Percentiles rank a stretch among this genome's conserved stretches.
These are phyloP conservation scores for Backusella macrospora DNA, from an alignment of 192 early-diverging fungal genomes.

Conservation along the genomic window DNA sequence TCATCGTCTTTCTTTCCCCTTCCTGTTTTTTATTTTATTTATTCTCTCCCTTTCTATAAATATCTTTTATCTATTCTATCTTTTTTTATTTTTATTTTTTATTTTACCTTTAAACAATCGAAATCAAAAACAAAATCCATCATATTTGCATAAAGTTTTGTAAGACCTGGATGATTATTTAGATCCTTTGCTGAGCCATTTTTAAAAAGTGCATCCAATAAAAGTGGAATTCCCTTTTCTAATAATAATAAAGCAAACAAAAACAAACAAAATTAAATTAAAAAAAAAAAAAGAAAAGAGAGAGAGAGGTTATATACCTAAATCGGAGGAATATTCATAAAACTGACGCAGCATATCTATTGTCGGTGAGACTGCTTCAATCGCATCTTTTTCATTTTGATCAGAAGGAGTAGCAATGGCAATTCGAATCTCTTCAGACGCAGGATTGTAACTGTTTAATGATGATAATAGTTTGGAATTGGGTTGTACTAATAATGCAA, in stretches of 20 bases:
- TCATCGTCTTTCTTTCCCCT: too few species aligned
- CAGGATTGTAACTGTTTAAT: constrained; percentile 63
- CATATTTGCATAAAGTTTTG: constrained; percentile 76
- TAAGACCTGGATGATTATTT: constrained; percentile 73
- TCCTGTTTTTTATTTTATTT: too few species aligned
- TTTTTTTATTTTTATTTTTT: neutral
- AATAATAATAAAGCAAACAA: too few species aligned
- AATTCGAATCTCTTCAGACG: constrained; percentile 71
- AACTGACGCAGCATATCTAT: constrained; percentile 75
- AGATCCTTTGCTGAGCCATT: constrained; percentile 59
- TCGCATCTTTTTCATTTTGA: constrained; percentile 85
- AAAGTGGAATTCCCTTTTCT: constrained; percentile 62
- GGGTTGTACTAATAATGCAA: constrained; percentile 49
- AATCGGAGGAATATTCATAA: constrained; percentile 73
- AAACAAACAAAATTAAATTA: too few species aligned
- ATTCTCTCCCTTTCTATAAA: too few species aligned
- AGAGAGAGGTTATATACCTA: constrained; percentile 52
- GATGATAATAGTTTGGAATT: constrained; percentile 52
- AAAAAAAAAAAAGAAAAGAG: neutral
- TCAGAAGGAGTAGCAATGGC: constrained; percentile 81
- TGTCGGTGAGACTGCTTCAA: constrained; percentile 79
- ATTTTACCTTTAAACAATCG: constrained; percentile 80
- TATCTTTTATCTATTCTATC: neutral
- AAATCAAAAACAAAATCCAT: constrained; percentile 88
- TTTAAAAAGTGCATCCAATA: constrained; percentile 65